Percentiles rank a stretch among this genome's conserved stretches.
Conservation (phyloP, 495 filamentous ascomycete genomes). For the Massariosphaeria phaeospora region DNA sequence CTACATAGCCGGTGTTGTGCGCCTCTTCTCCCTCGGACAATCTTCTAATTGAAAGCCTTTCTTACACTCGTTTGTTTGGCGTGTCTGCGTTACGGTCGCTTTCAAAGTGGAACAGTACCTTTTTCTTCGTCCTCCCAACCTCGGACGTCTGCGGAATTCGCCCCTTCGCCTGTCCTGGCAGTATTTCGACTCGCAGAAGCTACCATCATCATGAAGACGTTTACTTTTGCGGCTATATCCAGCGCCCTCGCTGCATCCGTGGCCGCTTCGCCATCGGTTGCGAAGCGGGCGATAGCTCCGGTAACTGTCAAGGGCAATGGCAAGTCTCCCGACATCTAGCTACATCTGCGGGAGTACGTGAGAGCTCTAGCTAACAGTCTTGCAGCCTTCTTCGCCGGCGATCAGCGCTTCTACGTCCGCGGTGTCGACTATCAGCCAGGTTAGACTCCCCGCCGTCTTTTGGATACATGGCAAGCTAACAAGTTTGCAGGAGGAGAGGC, state of each 20-base stretch:
- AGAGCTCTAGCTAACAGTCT: constrained; percentile 29
- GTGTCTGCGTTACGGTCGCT: no score
- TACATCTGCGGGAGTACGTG: background rate
- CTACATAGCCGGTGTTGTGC: background rate
- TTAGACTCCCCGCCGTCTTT: constrained; percentile 1
- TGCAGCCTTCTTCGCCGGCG: constrained; percentile 79
- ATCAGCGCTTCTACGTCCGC: constrained; percentile 83
- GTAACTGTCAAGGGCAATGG: constrained; percentile 27
- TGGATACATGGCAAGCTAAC: background rate
- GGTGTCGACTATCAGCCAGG: constrained; percentile 94
- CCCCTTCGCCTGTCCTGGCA: background rate
- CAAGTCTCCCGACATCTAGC: background rate
- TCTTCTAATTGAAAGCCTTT: constrained; percentile 20
- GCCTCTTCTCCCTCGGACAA: background rate
- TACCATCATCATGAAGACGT: constrained; percentile 41
- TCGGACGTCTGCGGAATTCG: background rate
- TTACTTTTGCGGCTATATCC: constrained; percentile 32
- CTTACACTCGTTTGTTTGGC: constrained; percentile 27
- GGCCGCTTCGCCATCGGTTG: constrained; percentile 25
- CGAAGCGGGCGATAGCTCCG: constrained; percentile 21
- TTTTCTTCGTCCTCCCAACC: background rate
- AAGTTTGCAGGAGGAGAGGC: constrained; percentile 64
- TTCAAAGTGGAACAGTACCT: background rate
- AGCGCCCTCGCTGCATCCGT: constrained; percentile 28
- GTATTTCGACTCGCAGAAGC: no score